Conservation (phyloP, 768 basidiomycete species). For the Leccinum boreale region DNA sequence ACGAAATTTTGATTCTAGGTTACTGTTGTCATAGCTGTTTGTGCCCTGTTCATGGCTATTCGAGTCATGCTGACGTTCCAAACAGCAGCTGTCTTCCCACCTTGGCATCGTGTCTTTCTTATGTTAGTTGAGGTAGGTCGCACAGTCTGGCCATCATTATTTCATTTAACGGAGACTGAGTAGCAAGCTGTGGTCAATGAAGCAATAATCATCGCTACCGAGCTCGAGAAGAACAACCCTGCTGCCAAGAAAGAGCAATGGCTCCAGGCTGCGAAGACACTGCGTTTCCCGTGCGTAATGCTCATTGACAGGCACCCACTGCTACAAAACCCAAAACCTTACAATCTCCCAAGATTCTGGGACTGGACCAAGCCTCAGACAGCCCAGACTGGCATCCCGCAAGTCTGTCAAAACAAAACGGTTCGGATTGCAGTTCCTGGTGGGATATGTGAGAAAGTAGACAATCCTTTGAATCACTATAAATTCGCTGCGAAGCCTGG, state of each 20-base stretch:
- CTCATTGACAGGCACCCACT: too few species aligned
- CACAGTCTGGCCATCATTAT: too few species aligned
- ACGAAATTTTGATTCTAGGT: slow-evolving; percentile 6
- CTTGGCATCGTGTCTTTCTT: slow-evolving; percentile 17
- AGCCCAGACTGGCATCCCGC: slow-evolving; percentile 1
- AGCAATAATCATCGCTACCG: slow-evolving; percentile 12
- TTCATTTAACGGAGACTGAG: not conserved
- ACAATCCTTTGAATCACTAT: slow-evolving; percentile 17
- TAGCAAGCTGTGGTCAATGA: slow-evolving; percentile 17
- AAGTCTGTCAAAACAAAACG: not conserved
- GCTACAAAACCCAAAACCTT: not conserved
- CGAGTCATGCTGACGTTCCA: not conserved
- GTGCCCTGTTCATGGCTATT: not conserved
- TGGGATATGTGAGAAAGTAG: not conserved
- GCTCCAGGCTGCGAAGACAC: slow-evolving; percentile 8
- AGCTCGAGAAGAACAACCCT: not conserved
- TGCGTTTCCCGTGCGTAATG: slow-evolving; percentile 18
- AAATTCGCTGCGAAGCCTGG: slow-evolving; percentile 1
- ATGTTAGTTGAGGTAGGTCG: slow-evolving; percentile 12
- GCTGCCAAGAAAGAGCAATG: slow-evolving; percentile 5
- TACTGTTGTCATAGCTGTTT: slow-evolving; percentile 20
- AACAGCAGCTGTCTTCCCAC: slow-evolving; percentile 19
- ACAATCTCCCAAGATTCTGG: slow-evolving; percentile 11
- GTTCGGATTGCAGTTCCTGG: not conserved
- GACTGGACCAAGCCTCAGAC: slow-evolving; percentile 13